A percentile compares a stretch with the other conserved stretches of the same genome.
phyloP scores from a whole-genome alignment of 2,329 filamentous ascomycete genomes.

The Magnaporthiopsis poae region DNA sequence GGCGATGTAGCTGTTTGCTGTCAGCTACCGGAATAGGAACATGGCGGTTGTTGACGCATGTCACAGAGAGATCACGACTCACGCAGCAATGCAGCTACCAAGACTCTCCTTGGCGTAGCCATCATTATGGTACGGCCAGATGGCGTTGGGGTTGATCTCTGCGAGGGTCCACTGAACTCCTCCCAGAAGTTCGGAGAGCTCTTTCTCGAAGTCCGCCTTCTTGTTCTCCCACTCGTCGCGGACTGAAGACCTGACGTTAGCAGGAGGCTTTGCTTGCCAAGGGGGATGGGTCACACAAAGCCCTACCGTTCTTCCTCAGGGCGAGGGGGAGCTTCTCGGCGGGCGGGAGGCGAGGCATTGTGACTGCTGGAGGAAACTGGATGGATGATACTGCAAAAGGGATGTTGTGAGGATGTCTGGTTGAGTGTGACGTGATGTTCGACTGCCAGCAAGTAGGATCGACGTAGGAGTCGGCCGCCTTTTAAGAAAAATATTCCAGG shows the following conservation, averaged over 20 bases:
- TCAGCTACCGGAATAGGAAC: background rate
- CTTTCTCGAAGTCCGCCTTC: constrained; percentile 32
- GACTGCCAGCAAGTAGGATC: background rate
- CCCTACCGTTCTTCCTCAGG: constrained; percentile 41
- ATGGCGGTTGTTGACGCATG: background rate
- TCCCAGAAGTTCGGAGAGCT: constrained; percentile 35
- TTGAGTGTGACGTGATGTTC: background rate
- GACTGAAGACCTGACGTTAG: constrained; percentile 24
- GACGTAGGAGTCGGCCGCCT: background rate
- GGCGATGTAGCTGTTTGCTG: constrained; percentile 7
- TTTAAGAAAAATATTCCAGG: background rate
- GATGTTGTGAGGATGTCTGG: background rate
- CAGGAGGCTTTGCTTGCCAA: background rate
- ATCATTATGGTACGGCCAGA: constrained; percentile 36
- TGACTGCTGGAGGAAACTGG: constrained; percentile 8
- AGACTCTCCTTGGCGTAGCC: constrained; percentile 32
- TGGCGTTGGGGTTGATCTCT: constrained; percentile 34
- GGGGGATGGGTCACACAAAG: too few species aligned
- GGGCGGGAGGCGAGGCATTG: constrained; percentile 31
- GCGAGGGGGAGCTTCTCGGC: constrained; percentile 41
- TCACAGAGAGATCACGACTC: constrained; percentile 13
- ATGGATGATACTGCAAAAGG: background rate
- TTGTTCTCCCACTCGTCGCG: constrained; percentile 43
- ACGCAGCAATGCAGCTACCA: constrained; percentile 35
- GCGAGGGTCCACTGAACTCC: constrained; percentile 35